Base-by-base conservation (phyloP, 2,329 filamentous ascomycete species). In the Alternaria sp. region DNA sequence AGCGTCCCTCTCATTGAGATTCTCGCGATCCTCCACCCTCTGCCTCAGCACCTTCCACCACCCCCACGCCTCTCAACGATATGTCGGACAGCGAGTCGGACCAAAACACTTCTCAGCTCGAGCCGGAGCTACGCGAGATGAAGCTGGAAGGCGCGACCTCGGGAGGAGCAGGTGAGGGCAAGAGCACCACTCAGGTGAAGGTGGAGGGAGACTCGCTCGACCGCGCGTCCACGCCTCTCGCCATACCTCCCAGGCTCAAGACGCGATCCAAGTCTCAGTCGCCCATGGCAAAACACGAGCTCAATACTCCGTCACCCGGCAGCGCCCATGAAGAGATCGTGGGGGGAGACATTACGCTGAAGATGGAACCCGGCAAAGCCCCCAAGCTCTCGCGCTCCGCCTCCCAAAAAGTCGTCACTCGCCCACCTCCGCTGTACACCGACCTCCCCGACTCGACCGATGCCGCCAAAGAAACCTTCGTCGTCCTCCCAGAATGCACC, bases 401-500 rank as follows among this genome's bases (percentile, higher is more conserved):
- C 40, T 91, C 91, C 19, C 89, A 92, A 70, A 97, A 92, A 79
- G 80, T 89, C 54, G 80, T 87, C 62, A 81, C 86, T 65, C 87
- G 88, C 60, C 85, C 89, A 61, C 86, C 89, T 56, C 85, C 84
- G 57, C 83, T 97, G 11, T 97, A 91, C 79, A 80, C 86, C 73
- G 86, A 97, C 79, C 83, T 95, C 28, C 90, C 92, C 43, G 91
- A 97, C 80, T 89, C 89, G 69, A 97, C 93, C 4, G 81, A 84
- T 36, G 92, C 96, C 71, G 92, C 96, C 5, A 90, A 87, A 70
- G 83, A 85, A 25, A 88, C 88, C 13, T 99, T 99, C 73, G 88
- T 93, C 69, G 85, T 95, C 55, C 93, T 99, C 67, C 84, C 90
- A 56, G 88, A 93, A 71, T 98, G 95, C 80, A 90, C 92, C 32